Percentiles rank a stretch among this genome's conserved stretches.
Evolutionary conservation across 2,329 filamentous ascomycete species (phyloP).

Genomic region (Aspergillus hortae): DNA sequence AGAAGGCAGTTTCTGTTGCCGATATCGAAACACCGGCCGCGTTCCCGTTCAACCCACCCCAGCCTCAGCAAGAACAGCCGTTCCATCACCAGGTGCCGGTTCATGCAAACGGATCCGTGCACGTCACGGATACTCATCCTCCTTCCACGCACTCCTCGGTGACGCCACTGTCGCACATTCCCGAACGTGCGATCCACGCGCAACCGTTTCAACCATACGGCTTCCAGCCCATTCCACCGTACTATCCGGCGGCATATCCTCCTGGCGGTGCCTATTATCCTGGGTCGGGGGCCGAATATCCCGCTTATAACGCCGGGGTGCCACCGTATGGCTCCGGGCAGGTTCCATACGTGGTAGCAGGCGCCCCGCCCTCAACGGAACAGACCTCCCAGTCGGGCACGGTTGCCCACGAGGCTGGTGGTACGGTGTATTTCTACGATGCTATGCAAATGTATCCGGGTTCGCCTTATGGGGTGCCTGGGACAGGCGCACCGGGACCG

Average conservation of each 20-base stretch:
- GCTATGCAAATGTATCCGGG: slow-evolving; percentile 62
- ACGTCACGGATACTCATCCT: slow-evolving; percentile 55
- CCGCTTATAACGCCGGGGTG: slow-evolving; percentile 46
- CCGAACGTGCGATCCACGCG: slow-evolving; percentile 86
- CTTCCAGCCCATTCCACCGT: slow-evolving; percentile 56
- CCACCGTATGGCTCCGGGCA: slow-evolving; percentile 57
- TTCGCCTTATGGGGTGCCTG: slow-evolving; percentile 44
- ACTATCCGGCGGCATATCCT: slow-evolving; percentile 56
- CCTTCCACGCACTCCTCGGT: slow-evolving; percentile 58
- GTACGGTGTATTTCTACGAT: slow-evolving; percentile 95
- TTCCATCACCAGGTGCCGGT: slow-evolving; percentile 93
- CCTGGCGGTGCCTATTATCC: slow-evolving; percentile 69
- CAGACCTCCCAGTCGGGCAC: slow-evolving; percentile 50
- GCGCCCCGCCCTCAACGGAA: slow-evolving; percentile 30
- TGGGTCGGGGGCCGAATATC: slow-evolving; percentile 37
- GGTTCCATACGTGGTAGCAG: slow-evolving; percentile 32
- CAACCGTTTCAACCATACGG: slow-evolving; percentile 79
- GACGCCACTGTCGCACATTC: slow-evolving; percentile 86
- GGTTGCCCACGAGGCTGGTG: slow-evolving; percentile 84
- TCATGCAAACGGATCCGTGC: slow-evolving; percentile 60
- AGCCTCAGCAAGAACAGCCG: slow-evolving; percentile 70
- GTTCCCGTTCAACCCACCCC: slow-evolving; percentile 57
- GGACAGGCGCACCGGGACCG: slow-evolving; percentile 42
- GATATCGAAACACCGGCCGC: slow-evolving; percentile 82
- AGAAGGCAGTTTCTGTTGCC: slow-evolving; percentile 89